Evolutionary conservation across 148 eudicot genomes (phyloP).

Genomic region (Silene latifolia): DNA sequence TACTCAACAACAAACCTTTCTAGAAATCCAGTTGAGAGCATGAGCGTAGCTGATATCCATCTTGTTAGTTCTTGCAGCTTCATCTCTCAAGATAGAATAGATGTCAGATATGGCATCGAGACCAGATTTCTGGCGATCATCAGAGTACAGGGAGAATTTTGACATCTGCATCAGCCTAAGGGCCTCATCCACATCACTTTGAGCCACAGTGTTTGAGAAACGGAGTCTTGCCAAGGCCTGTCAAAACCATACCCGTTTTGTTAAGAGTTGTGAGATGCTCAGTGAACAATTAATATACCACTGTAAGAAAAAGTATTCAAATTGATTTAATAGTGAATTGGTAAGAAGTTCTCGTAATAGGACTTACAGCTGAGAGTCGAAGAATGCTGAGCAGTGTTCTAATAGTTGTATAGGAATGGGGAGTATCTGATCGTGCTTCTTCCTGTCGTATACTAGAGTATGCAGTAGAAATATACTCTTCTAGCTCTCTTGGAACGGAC

Average conservation of each 20-base stretch:
- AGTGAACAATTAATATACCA: background rate
- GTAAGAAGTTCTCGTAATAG: background rate
- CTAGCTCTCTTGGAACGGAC: conserved; percentile 71
- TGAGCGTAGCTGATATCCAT: conserved; percentile 87
- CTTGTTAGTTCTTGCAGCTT: conserved; percentile 78
- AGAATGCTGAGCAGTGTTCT: conserved; percentile 98
- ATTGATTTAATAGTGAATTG: background rate
- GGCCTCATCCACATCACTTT: conserved; percentile 98
- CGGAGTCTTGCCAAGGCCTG: conserved; percentile 99
- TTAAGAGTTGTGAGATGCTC: background rate
- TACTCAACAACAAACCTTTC: conserved; percentile 58
- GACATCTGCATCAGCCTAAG: conserved; percentile 97
- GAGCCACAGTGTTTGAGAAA: conserved; percentile 73
- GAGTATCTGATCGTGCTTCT: conserved; percentile 85
- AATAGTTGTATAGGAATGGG: conserved; percentile 90
- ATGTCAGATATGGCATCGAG: conserved; percentile 96
- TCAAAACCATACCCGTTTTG: background rate
- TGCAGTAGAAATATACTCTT: conserved; percentile 92
- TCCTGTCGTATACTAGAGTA: conserved; percentile 93
- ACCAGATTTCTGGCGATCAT: conserved; percentile 91
- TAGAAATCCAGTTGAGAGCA: conserved; percentile 98
- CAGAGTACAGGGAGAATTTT: conserved; percentile 95
- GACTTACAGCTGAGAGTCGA: conserved; percentile 91
- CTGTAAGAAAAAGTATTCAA: background rate
- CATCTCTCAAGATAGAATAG: conserved; percentile 90